Percentiles rank a stretch among this genome's conserved stretches.
phyloP scores from a whole-genome alignment of 2,329 filamentous ascomycete species.

The Fonsecaea pugnacius region DNA sequence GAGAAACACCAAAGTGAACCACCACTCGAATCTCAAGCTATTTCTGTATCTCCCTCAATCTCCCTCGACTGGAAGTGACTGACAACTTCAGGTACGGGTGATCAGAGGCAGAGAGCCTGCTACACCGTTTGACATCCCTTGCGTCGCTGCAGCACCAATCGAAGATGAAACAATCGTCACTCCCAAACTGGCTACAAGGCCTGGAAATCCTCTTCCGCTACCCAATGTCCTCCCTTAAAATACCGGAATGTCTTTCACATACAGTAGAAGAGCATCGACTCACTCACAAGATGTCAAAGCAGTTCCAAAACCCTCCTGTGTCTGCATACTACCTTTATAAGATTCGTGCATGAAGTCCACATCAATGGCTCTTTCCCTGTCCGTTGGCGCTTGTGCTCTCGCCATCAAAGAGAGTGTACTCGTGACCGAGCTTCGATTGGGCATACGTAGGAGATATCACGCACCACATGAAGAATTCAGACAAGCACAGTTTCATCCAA shows the following conservation, averaged over 20 bases:
- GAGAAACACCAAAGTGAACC: too few species aligned
- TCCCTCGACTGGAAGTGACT: too few species aligned
- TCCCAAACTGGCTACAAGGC: neutral
- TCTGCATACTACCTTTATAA: neutral
- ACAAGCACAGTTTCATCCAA: neutral
- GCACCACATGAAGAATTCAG: neutral
- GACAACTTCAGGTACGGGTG: too few species aligned
- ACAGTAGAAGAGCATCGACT: too few species aligned
- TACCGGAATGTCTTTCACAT: neutral
- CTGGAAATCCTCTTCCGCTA: neutral
- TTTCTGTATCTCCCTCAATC: too few species aligned
- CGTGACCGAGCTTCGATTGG: neutral
- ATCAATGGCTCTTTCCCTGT: neutral
- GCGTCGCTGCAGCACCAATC: too few species aligned
- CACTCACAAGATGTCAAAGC: neutral
- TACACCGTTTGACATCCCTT: too few species aligned
- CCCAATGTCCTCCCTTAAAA: neutral
- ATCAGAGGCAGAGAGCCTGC: too few species aligned
- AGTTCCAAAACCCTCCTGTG: neutral
- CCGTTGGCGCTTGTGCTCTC: neutral
- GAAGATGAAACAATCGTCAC: too few species aligned
- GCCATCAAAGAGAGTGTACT: neutral
- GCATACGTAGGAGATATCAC: neutral
- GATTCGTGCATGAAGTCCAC: neutral
- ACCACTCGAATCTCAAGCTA: too few species aligned